A percentile compares a stretch with the other conserved stretches of the same genome.
These are phyloP conservation scores for Mesembryanthemum crystallinum DNA, from an alignment of 148 eudicot species.

Conservation along the genomic window DNA sequence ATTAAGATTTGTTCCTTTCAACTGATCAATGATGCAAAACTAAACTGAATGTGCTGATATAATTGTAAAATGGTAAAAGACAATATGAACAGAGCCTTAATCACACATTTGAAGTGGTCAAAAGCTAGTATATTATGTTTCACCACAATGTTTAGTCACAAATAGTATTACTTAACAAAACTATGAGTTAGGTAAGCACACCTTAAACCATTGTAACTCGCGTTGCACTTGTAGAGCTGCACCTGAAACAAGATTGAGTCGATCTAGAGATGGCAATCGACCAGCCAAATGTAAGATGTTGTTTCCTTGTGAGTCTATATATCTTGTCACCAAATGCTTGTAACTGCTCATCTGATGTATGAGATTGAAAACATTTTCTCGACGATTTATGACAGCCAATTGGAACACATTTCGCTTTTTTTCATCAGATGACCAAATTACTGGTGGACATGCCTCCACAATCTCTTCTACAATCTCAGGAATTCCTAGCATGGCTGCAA, in stretches of 20 bases:
- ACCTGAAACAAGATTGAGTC: slow-evolving; percentile 25
- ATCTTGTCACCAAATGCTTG: slow-evolving; percentile 20
- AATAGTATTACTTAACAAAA: not conserved
- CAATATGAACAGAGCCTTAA: no score
- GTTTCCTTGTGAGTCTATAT: slow-evolving; percentile 20
- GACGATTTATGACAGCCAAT: slow-evolving; percentile 29
- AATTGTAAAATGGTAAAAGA: no score
- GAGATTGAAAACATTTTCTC: slow-evolving; percentile 32
- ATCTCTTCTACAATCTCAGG: slow-evolving; percentile 32
- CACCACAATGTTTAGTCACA: no score
- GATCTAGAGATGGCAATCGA: slow-evolving; percentile 17
- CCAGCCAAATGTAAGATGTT: slow-evolving; percentile 33
- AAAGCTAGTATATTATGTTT: no score
- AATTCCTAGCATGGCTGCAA: slow-evolving; percentile 28
- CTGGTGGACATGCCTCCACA: slow-evolving; percentile 26
- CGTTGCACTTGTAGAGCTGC: slow-evolving; percentile 31
- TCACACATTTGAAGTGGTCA: no score
- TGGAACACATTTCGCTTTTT: slow-evolving; percentile 26
- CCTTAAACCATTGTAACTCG: slow-evolving; percentile 36
- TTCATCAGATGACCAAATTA: slow-evolving; percentile 30
- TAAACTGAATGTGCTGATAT: no score
- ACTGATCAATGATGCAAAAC: no score
- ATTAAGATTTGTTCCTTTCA: not conserved
- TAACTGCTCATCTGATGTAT: slow-evolving; percentile 30
- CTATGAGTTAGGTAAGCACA: not conserved